Evolutionary conservation across 805 yeast species (phyloP), one percentile per base, ranked within the genome.

Genomic region (Zygosaccharomyces lentus): DNA sequence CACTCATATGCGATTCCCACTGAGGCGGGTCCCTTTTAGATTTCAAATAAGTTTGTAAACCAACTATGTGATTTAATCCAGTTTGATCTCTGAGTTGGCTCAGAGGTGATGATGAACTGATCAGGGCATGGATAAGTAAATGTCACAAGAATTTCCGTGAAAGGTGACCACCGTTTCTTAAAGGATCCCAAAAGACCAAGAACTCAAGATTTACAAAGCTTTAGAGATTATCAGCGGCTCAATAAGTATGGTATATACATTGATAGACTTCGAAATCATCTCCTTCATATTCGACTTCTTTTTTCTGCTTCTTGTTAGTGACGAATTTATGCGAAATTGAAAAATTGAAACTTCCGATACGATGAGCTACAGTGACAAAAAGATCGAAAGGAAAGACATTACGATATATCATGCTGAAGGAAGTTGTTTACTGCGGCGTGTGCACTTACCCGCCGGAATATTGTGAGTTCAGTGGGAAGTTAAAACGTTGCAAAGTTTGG

Each of bases 401-500:
- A 10, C 10, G 17, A 24, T 7, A 29, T n/a, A 43, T 34, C 29
- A 52, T 51, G 47, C 64, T 74, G 27, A 69, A 62, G 52, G 59
- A 64, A 19, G 77, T 82, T 16, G 59, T 75, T 12, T 87, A 87
- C 68, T 87, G 96, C 64, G 88, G 80, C 4, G 77, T 87, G 10
- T 87, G 96, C 63, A 69, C 87, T 1, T 82, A 77, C 61, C 96
- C 96, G n/a, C 87, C 87, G 3, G 96, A 81, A 48, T 90, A 82
- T 69, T 90, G 98, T 70, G 97, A 91, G 63, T 90, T 90, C 62
- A 93, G 96, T 9, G 86, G 84, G 37, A 70, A 81, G 23, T 75
- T 86, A 66, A 83, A 82, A 61, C 80, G 87, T 61, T 90, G 98
- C 69, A 87, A 85, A 57, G 80, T 76, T 17, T 88, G 96, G 96